Evolutionary conservation across 345 rosid species (phyloP), one percentile per base, ranked within the genome.

Genomic region (Adansonia digitata): DNA sequence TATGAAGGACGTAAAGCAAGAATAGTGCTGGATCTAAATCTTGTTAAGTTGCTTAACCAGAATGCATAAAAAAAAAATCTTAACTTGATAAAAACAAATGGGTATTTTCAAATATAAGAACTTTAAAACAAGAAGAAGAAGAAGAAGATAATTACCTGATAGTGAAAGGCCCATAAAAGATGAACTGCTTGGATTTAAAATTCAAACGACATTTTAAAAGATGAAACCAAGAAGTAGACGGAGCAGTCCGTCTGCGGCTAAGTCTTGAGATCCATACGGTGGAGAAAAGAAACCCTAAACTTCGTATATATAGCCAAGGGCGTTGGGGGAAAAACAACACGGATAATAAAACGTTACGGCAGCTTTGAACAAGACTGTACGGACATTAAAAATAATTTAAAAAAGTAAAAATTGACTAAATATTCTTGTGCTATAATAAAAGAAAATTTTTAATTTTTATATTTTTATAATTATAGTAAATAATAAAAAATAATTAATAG

Each of bases 21-120:
- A 61, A 89, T 84, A 52, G 78, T 75, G 87, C 83, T 48, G 72
- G 87, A 78, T 74, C 76, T 74, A 92, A 65, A 88, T 89, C 82
- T 81, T 89, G 78, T 90, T 90, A 66, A 92, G 81, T 81, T 90
- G 97, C 77, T 92, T 96, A 63, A 92, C 93, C 97, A 86, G 74
- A 61, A 61, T 31, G 52, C 51, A 69, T 26, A 1, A 68, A 64
- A 18, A 68, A 64, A 18, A 52, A 15, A 1, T 29, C n/a, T 14
- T 29, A 29, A 27, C 63, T 59, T 59, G 39, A 31, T 2, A 31
- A 15, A 5, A 15, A 31, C n/a, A 60, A 59, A 15, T 29, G 8
- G 18, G 39, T 59, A 59, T 15, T 14, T 59, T 29, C 11, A 27
- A 29, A 59, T 59, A 59, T 59, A 3, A 59, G 11, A 59, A 59